Evolutionary conservation across 495 filamentous ascomycete species (phyloP), one percentile per base, ranked within the genome.

Genomic region (Endocarpon pusillum): DNA sequence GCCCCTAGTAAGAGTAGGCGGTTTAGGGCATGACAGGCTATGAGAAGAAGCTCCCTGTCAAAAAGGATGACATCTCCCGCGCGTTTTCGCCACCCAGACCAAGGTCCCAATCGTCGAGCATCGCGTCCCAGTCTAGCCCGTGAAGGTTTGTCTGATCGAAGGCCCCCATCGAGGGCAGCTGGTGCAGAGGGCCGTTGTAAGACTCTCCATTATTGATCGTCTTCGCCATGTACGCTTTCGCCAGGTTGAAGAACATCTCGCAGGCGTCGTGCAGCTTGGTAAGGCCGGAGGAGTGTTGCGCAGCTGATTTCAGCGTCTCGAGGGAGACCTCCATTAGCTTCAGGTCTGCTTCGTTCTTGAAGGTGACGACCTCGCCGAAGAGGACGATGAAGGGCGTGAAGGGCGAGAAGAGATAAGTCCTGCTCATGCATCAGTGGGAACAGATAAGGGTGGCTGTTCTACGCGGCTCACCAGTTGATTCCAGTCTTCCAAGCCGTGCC

Each of bases 361-460:
- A 20, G 7, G 37, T 20, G 37, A 39, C 26, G 7, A 36, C 37
- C n/a, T 18, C 27, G 28, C 37, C 37, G 37, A 39, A 36, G 37
- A 39, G 16, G 18, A 17, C 32, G 37, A 39, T 36, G 37, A 39
- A 39, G 34, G 37, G 37, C 3, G 29, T 33, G 28, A 39, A 39
- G 7, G 37, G 37, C 18, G 37, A 39, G 37, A 39, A 36, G 32
- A 39, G 37, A 3, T 19, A 21, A 2, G 32, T 21, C 37, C 37
- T 39, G 34, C 19, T 10, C 16, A 36, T 22, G 14, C 23, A 37
- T 22, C 17, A 37, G 33, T 33, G 14, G 4, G 34, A n/a, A 27
- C 17, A 19, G 10, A 38, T 2, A 14, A 37, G 21, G 18, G 29
- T 39, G 5, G 8, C 31, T 19, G 17, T 14, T 18, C 3, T 21